A percentile compares a stretch with the other conserved stretches of the same genome.
phyloP scores from a whole-genome alignment of 306 rosid genomes.

The Medicago ruthenica region DNA sequence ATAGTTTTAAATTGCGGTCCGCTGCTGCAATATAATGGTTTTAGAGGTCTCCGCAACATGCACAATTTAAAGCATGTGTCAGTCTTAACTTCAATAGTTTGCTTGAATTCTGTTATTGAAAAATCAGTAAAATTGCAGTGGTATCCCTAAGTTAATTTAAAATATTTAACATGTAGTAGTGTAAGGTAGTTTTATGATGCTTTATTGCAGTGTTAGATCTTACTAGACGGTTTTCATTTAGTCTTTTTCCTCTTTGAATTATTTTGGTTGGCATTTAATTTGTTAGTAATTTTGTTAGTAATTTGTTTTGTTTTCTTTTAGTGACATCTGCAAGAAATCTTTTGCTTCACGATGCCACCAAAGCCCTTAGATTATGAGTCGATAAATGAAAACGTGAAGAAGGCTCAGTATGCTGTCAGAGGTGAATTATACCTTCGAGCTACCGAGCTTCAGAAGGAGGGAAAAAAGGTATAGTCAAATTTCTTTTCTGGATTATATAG shows the following conservation, averaged over 20 bases:
- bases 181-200: slow-evolving; percentile 13
- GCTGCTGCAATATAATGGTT: neutral
- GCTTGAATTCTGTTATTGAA: neutral
- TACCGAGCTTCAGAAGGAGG: slow-evolving; percentile 96
- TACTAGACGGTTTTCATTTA: neutral
- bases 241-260: slow-evolving; percentile 12
- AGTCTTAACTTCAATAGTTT: neutral
- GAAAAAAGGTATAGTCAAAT: slow-evolving; percentile 71
- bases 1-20: neutral
- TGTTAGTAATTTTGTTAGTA: too few species aligned
- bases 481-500: slow-evolving; percentile 16
- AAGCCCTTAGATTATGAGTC: slow-evolving; percentile 78
- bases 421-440: slow-evolving; percentile 97
- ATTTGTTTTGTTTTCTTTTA: slow-evolving; percentile 28
- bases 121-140: slow-evolving; percentile 16
- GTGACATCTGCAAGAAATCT: slow-evolving; percentile 45
- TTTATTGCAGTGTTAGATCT: too few species aligned
- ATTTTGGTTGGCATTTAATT: slow-evolving; percentile 47
- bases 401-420: slow-evolving; percentile 90
- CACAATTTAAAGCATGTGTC: neutral
- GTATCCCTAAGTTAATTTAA: neutral
- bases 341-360: slow-evolving; percentile 71
- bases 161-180: slow-evolving; percentile 4
- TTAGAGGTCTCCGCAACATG: neutral
- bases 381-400: slow-evolving; percentile 93